These are phyloP conservation scores for Oryza brachyantha DNA, from an alignment of 176 grass and related monocot species.

Conservation along the genomic window DNA sequence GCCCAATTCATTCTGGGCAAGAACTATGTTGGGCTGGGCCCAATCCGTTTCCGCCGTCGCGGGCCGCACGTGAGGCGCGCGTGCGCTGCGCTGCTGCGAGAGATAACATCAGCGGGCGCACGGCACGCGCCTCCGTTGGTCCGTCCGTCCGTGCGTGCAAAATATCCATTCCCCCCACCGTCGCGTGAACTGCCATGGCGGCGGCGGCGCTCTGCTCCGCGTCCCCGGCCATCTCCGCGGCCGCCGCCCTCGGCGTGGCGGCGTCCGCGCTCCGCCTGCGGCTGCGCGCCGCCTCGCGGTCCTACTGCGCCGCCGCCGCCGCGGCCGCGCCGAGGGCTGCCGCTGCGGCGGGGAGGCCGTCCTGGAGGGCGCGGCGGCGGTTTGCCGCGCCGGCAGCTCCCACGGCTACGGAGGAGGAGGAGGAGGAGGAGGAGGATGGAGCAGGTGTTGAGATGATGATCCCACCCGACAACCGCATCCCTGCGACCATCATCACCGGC, in stretches of 20 bases:
- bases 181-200: slow-evolving; percentile 37
- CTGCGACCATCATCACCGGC: slow-evolving; percentile 93
- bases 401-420: slow-evolving; percentile 34
- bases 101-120: too few species aligned
- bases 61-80: neutral
- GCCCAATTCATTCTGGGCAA: too few species aligned
- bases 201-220: slow-evolving; percentile 56
- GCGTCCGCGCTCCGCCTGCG: slow-evolving; percentile 40
- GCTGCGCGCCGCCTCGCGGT: slow-evolving; percentile 9
- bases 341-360: neutral
- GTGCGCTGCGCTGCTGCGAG: too few species aligned
- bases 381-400: slow-evolving; percentile 61
- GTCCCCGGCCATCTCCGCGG: slow-evolving; percentile 37
- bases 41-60: too few species aligned
- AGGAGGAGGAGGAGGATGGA: slow-evolving; percentile 32
- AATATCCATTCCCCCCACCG: slow-evolving; percentile 29
- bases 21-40: too few species aligned
- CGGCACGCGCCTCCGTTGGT: neutral
- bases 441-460: slow-evolving; percentile 41
- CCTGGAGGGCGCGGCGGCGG: slow-evolving; percentile 30
- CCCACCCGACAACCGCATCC: slow-evolving; percentile 81
- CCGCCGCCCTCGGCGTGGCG: slow-evolving; percentile 40
- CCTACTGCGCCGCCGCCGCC: slow-evolving; percentile 12
- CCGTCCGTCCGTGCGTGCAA: neutral
- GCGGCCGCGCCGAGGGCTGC: neutral